Conservation (phyloP, 768 basidiomycete genomes). For the Suillus decipiens region DNA sequence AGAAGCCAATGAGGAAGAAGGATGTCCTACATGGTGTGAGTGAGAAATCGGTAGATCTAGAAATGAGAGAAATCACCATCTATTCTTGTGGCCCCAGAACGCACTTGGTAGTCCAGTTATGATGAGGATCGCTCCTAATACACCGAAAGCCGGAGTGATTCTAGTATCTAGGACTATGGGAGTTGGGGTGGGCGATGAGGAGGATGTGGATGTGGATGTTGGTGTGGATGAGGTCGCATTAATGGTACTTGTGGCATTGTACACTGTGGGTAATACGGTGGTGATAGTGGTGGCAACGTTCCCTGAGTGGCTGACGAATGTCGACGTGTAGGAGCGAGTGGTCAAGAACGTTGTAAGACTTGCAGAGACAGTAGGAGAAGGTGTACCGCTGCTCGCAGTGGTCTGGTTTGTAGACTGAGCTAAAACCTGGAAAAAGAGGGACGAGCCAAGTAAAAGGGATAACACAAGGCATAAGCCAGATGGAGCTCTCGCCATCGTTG, state of each 20-base stretch:
- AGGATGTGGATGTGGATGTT: slow-evolving; percentile 43
- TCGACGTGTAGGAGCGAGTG: slow-evolving; percentile 52
- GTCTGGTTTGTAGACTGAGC: slow-evolving; percentile 38
- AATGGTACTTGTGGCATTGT: slow-evolving; percentile 62
- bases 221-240: slow-evolving; percentile 51
- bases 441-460: slow-evolving; percentile 30
- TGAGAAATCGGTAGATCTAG: slow-evolving; percentile 13
- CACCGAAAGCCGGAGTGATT: slow-evolving; percentile 87
- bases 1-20: slow-evolving; percentile 92
- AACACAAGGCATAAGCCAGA: slow-evolving; percentile 11
- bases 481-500: slow-evolving; percentile 18
- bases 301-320: slow-evolving; percentile 49
- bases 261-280: slow-evolving; percentile 57
- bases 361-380: slow-evolving; percentile 24
- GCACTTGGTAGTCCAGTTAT: slow-evolving; percentile 87
- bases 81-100: slow-evolving; percentile 93
- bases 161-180: slow-evolving; percentile 54
- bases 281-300: slow-evolving; percentile 50
- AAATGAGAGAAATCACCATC: slow-evolving; percentile 59
- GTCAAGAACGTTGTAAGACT: slow-evolving; percentile 56
- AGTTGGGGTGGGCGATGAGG: slow-evolving; percentile 36
- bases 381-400: slow-evolving; percentile 25
- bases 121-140: slow-evolving; percentile 86
- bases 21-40: slow-evolving; percentile 65
- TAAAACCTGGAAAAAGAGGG: slow-evolving; percentile 33